These are phyloP conservation scores for Simplicillium aogashimaense DNA, from an alignment of 2,329 filamentous ascomycete genomes.

Conservation along the genomic window DNA sequence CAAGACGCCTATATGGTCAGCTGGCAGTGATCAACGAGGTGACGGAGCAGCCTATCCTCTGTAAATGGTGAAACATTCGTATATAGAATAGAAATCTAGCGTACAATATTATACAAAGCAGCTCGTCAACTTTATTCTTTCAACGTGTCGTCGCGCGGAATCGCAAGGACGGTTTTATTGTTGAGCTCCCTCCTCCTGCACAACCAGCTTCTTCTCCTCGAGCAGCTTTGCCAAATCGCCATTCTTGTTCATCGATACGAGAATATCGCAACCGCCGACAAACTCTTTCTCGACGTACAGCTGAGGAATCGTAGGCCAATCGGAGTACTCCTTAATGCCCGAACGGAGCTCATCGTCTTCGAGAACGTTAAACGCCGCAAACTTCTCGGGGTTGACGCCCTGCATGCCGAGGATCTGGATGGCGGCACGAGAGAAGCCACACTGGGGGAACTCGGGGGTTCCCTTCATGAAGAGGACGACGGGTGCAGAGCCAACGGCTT, in stretches of 20 bases:
- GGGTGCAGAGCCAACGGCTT: conserved; percentile 75
- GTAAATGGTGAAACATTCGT: conserved; percentile 10
- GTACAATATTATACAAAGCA: no score
- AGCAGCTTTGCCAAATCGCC: conserved; percentile 86
- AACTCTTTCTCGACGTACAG: conserved; percentile 95
- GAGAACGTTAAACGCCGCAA: conserved; percentile 95
- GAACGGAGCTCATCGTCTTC: conserved; percentile 80
- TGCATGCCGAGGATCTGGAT: conserved; percentile 94
- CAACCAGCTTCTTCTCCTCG: conserved; percentile 82
- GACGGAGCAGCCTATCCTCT: conserved; percentile 62
- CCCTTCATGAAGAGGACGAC: conserved; percentile 99
- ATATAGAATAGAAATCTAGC: conserved; percentile 6
- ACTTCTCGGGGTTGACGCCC: conserved; percentile 90
- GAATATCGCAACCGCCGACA: conserved; percentile 92
- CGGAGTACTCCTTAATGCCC: conserved; percentile 98
- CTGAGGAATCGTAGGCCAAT: conserved; percentile 98
- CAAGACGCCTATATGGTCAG: conserved; percentile 67
- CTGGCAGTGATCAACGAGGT: conserved; percentile 77
- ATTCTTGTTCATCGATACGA: conserved; percentile 95
- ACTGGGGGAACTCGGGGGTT: conserved; percentile 90
- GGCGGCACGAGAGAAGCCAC: conserved; percentile 88
- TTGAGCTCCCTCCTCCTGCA: conserved; percentile 32
- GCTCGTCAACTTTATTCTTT: background rate
- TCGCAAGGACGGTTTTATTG: conserved; percentile 16
- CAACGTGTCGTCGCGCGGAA: background rate